phyloP scores from a whole-genome alignment of 208 protist species.

The Leishmania amazonensis region DNA sequence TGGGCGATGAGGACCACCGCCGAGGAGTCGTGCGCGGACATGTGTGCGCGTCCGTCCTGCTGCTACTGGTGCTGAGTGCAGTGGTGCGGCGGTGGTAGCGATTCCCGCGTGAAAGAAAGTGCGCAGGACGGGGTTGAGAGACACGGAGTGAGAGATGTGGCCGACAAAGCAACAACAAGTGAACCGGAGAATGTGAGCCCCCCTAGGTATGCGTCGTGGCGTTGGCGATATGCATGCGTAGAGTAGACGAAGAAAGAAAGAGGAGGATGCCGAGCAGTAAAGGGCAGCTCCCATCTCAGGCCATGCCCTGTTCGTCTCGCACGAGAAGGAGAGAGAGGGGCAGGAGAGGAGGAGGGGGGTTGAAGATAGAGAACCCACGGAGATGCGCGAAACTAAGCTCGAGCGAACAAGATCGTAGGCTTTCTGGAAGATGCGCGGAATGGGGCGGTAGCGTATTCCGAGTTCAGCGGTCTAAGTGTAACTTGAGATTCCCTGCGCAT shows the following conservation, averaged over 20 bases:
- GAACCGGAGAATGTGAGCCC: background rate
- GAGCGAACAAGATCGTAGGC: background rate
- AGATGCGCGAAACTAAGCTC: background rate
- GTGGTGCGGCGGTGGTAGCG: background rate
- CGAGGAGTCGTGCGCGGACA: slow-evolving; percentile 43
- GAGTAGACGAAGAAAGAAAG: background rate
- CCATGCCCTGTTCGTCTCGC: background rate
- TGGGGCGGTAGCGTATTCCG: background rate
- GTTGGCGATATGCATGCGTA: background rate
- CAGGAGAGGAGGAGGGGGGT: no score
- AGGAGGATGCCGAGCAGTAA: background rate
- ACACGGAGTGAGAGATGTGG: background rate
- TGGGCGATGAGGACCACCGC: slow-evolving; percentile 67
- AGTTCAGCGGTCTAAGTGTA: background rate
- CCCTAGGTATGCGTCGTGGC: background rate
- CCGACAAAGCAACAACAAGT: background rate
- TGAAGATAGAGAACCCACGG: no score
- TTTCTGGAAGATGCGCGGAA: background rate
- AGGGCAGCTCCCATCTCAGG: background rate
- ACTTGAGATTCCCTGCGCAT: background rate
- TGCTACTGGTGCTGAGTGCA: background rate
- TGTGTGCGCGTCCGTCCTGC: background rate
- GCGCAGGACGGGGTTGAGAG: background rate
- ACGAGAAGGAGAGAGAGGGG: background rate
- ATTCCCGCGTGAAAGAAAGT: background rate